A percentile compares a stretch with the other conserved stretches of the same genome.
Conservation (phyloP, 148 eudicot genomes). For the Rhododendron ovatum region DNA sequence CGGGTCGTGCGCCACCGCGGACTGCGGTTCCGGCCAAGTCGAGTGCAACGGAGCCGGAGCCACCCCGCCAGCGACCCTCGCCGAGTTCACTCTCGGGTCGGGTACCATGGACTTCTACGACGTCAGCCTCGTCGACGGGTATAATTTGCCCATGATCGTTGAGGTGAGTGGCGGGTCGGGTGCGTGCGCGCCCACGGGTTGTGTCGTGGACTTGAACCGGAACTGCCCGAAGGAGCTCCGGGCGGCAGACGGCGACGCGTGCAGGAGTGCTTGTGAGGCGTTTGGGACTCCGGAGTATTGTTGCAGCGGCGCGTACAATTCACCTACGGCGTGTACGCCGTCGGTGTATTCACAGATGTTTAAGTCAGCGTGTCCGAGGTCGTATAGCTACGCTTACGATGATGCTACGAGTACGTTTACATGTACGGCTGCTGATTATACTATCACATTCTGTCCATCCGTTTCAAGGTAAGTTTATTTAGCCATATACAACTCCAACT, state of each 20-base stretch:
- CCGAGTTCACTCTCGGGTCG: constrained; percentile 76
- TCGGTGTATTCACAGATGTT: constrained; percentile 60
- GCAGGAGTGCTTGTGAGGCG: constrained; percentile 77
- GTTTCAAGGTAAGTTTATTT: constrained; percentile 32
- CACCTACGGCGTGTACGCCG: constrained; percentile 61
- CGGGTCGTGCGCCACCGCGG: constrained; percentile 64
- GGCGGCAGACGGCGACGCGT: constrained; percentile 55
- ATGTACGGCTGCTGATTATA: constrained; percentile 66
- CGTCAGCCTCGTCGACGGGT: constrained; percentile 87
- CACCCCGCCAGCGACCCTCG: constrained; percentile 64
- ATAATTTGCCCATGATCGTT: constrained; percentile 60
- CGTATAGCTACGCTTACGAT: constrained; percentile 85
- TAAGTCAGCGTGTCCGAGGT: constrained; percentile 69
- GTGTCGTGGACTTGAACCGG: constrained; percentile 48
- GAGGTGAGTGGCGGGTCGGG: constrained; percentile 64
- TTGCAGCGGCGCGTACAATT: constrained; percentile 53
- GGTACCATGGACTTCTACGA: constrained; percentile 70
- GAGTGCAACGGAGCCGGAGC: constrained; percentile 68
- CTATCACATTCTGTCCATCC: constrained; percentile 62
- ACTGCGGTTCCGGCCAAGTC: constrained; percentile 60
- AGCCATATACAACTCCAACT: not conserved
- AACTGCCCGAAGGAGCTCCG: constrained; percentile 62
- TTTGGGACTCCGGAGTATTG: constrained; percentile 66
- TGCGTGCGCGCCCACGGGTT: constrained; percentile 59
- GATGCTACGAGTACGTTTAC: constrained; percentile 84